Conservation (phyloP, 495 filamentous ascomycete species). For the Delitschia confertaspora region DNA sequence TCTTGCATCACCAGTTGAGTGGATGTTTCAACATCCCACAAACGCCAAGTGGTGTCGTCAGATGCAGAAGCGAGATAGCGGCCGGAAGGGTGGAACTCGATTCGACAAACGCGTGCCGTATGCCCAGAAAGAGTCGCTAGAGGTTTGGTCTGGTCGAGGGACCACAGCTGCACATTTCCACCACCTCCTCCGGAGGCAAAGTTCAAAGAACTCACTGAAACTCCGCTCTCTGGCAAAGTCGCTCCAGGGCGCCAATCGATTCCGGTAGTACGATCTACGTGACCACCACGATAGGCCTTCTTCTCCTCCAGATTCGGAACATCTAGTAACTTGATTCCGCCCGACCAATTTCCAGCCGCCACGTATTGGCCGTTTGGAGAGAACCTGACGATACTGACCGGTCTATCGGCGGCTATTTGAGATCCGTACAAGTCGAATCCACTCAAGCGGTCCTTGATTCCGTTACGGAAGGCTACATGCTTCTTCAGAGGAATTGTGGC, state of each 20-base stretch:
- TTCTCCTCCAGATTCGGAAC: slow-evolving; percentile 76
- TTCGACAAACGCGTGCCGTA: slow-evolving; percentile 74
- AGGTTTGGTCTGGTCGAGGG: slow-evolving; percentile 71
- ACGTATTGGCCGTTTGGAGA: slow-evolving; percentile 75
- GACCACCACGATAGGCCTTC: slow-evolving; percentile 58
- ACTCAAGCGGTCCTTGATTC: slow-evolving; percentile 72
- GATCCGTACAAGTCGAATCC: slow-evolving; percentile 85
- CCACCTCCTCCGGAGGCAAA: slow-evolving; percentile 88
- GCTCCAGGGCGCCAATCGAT: slow-evolving; percentile 81
- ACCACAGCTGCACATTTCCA: slow-evolving; percentile 85
- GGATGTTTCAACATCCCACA: slow-evolving; percentile 86
- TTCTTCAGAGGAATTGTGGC: slow-evolving; percentile 73
- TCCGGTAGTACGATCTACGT: slow-evolving; percentile 80
- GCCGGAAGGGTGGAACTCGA: slow-evolving; percentile 92
- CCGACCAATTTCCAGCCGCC: slow-evolving; percentile 86
- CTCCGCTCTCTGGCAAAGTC: slow-evolving; percentile 58
- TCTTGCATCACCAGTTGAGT: slow-evolving; percentile 85
- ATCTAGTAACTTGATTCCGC: slow-evolving; percentile 73
- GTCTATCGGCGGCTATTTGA: slow-evolving; percentile 82
- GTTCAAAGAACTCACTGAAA: slow-evolving; percentile 68
- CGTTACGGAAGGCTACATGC: slow-evolving; percentile 83
- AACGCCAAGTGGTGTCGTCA: slow-evolving; percentile 90
- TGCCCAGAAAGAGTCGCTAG: slow-evolving; percentile 79
- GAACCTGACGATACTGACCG: slow-evolving; percentile 83
- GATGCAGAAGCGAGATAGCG: slow-evolving; percentile 86